These are phyloP conservation scores for Mycena epipterygia DNA, from an alignment of 768 basidiomycete genomes.

Conservation along the genomic window DNA sequence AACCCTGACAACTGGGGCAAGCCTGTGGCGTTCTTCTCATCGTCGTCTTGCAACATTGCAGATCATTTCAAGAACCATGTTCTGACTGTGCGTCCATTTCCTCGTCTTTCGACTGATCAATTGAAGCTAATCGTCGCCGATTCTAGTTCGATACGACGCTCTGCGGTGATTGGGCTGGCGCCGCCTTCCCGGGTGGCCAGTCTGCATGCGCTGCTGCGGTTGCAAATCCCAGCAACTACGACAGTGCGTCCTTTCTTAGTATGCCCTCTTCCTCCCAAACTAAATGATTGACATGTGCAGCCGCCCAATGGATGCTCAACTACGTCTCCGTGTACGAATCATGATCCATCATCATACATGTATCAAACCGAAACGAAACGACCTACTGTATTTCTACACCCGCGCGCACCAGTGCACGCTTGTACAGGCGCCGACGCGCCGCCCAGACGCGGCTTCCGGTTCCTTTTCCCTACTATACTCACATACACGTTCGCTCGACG, in stretches of 20 bases:
- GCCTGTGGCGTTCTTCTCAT: slow-evolving; percentile 66
- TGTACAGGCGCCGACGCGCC: too few species aligned
- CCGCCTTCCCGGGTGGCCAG: slow-evolving; percentile 56
- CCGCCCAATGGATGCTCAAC: slow-evolving; percentile 69
- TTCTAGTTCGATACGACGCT: slow-evolving; percentile 22
- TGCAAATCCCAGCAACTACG: slow-evolving; percentile 69
- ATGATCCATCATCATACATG: slow-evolving; percentile 5
- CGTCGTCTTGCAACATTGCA: slow-evolving; percentile 61
- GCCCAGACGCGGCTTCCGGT: too few species aligned
- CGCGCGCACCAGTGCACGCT: not conserved
- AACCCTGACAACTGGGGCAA: slow-evolving; percentile 64
- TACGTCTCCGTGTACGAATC: slow-evolving; percentile 64
- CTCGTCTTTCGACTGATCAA: not conserved
- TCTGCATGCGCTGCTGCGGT: slow-evolving; percentile 64
- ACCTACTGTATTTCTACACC: slow-evolving; percentile 27
- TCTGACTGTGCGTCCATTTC: slow-evolving; percentile 48
- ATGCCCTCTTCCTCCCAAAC: not conserved
- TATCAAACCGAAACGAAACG: slow-evolving; percentile 31
- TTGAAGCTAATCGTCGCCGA: too few species aligned
- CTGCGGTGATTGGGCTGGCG: slow-evolving; percentile 45
- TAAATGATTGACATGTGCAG: slow-evolving; percentile 51
- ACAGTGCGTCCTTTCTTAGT: slow-evolving; percentile 40
- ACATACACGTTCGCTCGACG: slow-evolving; percentile 17
- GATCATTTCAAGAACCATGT: slow-evolving; percentile 67
- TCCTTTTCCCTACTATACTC: too few species aligned